Conservation (phyloP, 345 rosid genomes). For the Aethionema arabicum region DNA sequence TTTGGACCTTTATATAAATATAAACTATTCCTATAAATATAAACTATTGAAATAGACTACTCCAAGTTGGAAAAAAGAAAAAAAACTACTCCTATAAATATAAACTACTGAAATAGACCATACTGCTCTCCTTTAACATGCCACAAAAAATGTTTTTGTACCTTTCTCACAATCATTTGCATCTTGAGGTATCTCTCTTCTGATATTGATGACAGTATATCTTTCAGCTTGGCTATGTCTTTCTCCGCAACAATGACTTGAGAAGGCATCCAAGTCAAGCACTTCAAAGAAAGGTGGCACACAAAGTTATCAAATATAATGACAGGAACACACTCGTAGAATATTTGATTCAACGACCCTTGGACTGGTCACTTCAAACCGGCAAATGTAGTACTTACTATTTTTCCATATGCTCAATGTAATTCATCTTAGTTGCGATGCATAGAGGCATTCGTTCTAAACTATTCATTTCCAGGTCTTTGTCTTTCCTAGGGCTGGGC, state of each 20-base stretch:
- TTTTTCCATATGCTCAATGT: constrained; percentile 87
- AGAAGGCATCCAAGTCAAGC: constrained; percentile 72
- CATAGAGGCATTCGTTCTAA: constrained; percentile 82
- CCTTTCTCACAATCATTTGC: constrained; percentile 76
- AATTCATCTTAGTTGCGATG: constrained; percentile 89
- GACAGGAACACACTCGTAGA: constrained; percentile 89
- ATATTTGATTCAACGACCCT: constrained; percentile 86
- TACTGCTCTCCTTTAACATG: constrained; percentile 74
- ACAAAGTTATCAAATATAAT: constrained; percentile 87
- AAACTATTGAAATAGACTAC: too few species aligned
- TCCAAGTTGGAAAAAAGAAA: too few species aligned
- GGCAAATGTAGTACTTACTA: constrained; percentile 91
- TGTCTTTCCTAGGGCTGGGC: constrained; percentile 91
- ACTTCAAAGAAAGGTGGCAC: constrained; percentile 88
- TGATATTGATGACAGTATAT: constrained; percentile 58
- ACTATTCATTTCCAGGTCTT: constrained; percentile 71
- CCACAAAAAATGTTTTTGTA: constrained; percentile 85
- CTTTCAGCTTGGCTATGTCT: constrained; percentile 74
- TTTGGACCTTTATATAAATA: too few species aligned
- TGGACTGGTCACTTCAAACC: constrained; percentile 91
- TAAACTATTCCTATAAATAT: too few species aligned
- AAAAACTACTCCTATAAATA: too few species aligned
- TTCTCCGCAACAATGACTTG: constrained; percentile 76
- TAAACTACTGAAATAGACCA: constrained; percentile 82
- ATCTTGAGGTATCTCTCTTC: constrained; percentile 58